Evolutionary conservation across 1,139 yeast genomes (phyloP), one percentile per base, ranked within the genome.

Genomic region (Geotrichum citri-aurantii): DNA sequence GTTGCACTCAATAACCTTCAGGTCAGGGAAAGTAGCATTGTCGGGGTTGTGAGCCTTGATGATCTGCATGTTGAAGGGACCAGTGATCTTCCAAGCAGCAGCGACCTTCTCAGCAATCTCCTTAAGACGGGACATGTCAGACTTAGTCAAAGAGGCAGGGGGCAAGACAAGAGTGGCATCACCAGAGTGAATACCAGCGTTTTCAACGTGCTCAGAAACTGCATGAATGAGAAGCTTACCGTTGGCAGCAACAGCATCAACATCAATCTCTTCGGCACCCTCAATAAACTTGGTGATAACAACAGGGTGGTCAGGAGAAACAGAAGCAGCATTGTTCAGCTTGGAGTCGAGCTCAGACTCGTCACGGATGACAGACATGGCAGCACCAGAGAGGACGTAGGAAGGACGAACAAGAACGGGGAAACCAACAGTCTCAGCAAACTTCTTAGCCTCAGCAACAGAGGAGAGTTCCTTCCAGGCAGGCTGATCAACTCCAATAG

Each of bases 181-280:
- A 81, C 99, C 99, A 61, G 99, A 93, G 77, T 93, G 99, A 59
- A 93, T 97, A 83, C 99, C 99, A 31, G 99, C 99, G 72, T 93
- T 93, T 77, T 93, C 99, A 69, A 93, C 98, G 74, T 93, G 99
- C 77, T 95, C 99, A 60, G 97, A 91, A 62, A 93, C 97, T 73
- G 91, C 98, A 73, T 93, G 99, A 93, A 93, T 90, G 66, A 93
- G 83, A 79, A 93, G 80, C 74, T 91, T 84, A 76, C 99, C 99
- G 70, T 93, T 90, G 72, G 83, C 84, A 56, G 99, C 98, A 68
- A 93, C 99, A 56, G 97, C 99, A 76, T 93, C 99, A 93, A 93
- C 91, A 77, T 93, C 99, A 70, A 93, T 93, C 78, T 93, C 99
- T 79, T 93, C 90, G 56, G 99, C 98, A 66, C 90, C 88, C 79